Percentiles rank a stretch among this genome's conserved stretches.
Conservation (phyloP, 768 basidiomycete genomes). For the Suillus discolor region DNA sequence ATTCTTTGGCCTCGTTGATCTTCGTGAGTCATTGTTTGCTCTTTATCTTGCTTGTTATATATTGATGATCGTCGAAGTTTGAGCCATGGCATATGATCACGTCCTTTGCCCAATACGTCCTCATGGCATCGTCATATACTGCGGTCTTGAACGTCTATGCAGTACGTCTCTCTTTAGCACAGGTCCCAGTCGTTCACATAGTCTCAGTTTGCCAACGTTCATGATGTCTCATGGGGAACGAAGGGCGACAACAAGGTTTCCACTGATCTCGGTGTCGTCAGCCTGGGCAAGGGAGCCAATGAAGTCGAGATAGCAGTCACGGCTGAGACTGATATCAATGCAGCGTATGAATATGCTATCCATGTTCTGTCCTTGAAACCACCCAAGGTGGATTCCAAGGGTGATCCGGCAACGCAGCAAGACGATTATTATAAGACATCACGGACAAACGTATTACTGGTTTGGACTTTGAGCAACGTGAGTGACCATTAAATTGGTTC, state of each 20-base stretch:
- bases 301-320: conserved; percentile 87
- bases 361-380: conserved; percentile 78
- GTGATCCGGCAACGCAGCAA: conserved; percentile 63
- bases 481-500: conserved; percentile 19
- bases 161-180: conserved; percentile 34
- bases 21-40: conserved; percentile 60
- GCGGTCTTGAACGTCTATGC: conserved; percentile 92
- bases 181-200: conserved; percentile 5
- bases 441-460: conserved; percentile 85
- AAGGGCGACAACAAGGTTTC: conserved; percentile 90
- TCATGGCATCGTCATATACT: conserved; percentile 94
- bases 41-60: not conserved
- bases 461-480: conserved; percentile 89
- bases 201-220: conserved; percentile 77
- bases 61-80: conserved; percentile 50
- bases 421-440: conserved; percentile 91
- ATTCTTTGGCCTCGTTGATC: conserved; percentile 78
- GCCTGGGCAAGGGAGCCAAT: conserved; percentile 55
- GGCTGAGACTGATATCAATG: conserved; percentile 85
- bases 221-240: conserved; percentile 95
- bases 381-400: conserved; percentile 67
- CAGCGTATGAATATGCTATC: conserved; percentile 89
- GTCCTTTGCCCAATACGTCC: conserved; percentile 87
- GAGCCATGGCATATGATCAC: conserved; percentile 99
- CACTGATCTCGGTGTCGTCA: conserved; percentile 85